phyloP scores from a whole-genome alignment of 306 rosid genomes.

The Cucurbita argyrosperma region DNA sequence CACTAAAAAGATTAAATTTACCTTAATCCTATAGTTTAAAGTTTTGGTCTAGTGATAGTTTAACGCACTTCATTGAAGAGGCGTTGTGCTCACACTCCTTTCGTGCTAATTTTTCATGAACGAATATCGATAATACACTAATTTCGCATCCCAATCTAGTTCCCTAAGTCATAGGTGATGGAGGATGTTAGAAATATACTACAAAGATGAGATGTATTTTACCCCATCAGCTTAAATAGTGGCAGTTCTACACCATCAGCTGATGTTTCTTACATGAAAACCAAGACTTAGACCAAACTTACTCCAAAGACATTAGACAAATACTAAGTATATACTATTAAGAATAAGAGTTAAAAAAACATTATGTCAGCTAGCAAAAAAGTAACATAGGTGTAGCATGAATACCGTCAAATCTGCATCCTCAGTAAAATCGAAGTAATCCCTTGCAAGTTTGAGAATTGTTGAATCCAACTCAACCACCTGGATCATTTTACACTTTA shows the following conservation, averaged over 20 bases:
- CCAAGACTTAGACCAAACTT: neutral
- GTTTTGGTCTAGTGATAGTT: no score
- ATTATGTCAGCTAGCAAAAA: neutral
- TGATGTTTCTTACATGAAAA: neutral
- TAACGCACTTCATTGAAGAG: neutral
- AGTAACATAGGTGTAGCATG: neutral
- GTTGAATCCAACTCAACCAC: slow-evolving; percentile 78
- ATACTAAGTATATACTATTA: neutral
- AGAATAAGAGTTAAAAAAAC: neutral
- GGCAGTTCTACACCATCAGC: neutral
- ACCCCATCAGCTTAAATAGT: neutral
- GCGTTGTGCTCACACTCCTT: neutral
- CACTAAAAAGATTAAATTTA: neutral
- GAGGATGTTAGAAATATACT: neutral
- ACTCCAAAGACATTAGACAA: neutral
- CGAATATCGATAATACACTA: neutral
- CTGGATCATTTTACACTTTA: slow-evolving; percentile 17
- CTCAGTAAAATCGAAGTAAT: slow-evolving; percentile 52
- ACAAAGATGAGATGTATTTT: neutral
- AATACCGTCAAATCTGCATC: slow-evolving; percentile 62
- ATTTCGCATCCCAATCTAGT: neutral
- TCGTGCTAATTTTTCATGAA: neutral
- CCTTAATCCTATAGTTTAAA: neutral
- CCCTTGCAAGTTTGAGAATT: slow-evolving; percentile 58
- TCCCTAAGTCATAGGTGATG: neutral